A percentile compares a stretch with the other conserved stretches of the same genome.
Evolutionary conservation across 2,329 filamentous ascomycete species (phyloP).

Genomic region (Apiospora arundinis): DNA sequence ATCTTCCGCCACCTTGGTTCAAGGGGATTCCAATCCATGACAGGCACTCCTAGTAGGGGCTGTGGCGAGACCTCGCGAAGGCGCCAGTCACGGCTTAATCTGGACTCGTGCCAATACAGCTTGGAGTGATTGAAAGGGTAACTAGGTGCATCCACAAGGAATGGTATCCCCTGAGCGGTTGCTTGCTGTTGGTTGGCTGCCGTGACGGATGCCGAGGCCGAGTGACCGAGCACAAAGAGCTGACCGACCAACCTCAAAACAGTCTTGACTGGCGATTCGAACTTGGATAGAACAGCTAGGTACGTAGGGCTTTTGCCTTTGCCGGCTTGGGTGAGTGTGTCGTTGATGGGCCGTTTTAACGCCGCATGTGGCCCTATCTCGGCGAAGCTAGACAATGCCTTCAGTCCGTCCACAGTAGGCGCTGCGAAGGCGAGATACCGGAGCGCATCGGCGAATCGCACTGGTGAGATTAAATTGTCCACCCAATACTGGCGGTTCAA

Average conservation of each 20-base stretch:
- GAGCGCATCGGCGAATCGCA: slow-evolving; percentile 32
- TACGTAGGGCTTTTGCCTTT: slow-evolving; percentile 36
- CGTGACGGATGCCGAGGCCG: slow-evolving; percentile 38
- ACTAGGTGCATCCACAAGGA: slow-evolving; percentile 21
- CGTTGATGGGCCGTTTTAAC: slow-evolving; percentile 33
- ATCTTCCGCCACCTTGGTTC: slow-evolving; percentile 26
- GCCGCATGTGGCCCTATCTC: slow-evolving; percentile 34
- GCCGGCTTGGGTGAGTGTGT: slow-evolving; percentile 31
- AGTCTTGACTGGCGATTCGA: slow-evolving; percentile 28
- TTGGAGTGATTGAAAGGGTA: slow-evolving; percentile 35
- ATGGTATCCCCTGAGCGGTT: slow-evolving; percentile 30
- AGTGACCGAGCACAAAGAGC: slow-evolving; percentile 37
- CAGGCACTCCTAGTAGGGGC: slow-evolving; percentile 40
- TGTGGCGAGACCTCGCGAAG: slow-evolving; percentile 34
- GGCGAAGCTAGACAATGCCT: slow-evolving; percentile 22
- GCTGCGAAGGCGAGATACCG: slow-evolving; percentile 27
- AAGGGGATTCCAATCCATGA: slow-evolving; percentile 29
- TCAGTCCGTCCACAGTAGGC: slow-evolving; percentile 28
- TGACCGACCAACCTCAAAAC: slow-evolving; percentile 37
- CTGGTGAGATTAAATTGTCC: slow-evolving; percentile 33
- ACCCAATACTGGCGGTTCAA: slow-evolving; percentile 34
- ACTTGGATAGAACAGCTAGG: slow-evolving; percentile 33
- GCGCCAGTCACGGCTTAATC: slow-evolving; percentile 34
- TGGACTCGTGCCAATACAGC: slow-evolving; percentile 41
- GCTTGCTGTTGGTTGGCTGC: slow-evolving; percentile 22